Conservation (phyloP, 345 rosid genomes). For the Citropsis articulata region DNA sequence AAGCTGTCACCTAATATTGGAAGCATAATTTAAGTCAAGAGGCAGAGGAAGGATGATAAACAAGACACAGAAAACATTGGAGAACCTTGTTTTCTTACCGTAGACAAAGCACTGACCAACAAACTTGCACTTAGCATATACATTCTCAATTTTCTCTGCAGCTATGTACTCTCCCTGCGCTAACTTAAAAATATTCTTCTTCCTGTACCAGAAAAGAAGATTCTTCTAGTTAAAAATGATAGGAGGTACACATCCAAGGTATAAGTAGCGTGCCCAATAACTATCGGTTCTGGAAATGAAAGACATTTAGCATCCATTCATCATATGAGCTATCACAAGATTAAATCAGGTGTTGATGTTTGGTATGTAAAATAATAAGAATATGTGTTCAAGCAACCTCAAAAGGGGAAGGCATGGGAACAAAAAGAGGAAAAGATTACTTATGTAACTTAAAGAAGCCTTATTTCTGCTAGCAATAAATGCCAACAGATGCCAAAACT, state of each 20-base stretch:
- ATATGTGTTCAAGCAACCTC: not conserved
- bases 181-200: slow-evolving; percentile 97
- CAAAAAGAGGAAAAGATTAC: not conserved
- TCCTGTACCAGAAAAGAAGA: slow-evolving; percentile 45
- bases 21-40: slow-evolving; percentile 19
- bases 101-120: slow-evolving; percentile 79
- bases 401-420: not conserved
- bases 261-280: not conserved
- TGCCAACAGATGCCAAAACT: not conserved
- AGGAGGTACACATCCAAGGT: not conserved
- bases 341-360: not conserved
- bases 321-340: not conserved
- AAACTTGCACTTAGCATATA: slow-evolving; percentile 85
- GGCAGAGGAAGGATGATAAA: not conserved
- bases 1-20: slow-evolving; percentile 80
- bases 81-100: slow-evolving; percentile 40
- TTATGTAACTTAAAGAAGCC: not conserved
- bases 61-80: not conserved
- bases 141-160: slow-evolving; percentile 97
- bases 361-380: not conserved
- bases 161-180: slow-evolving; percentile 99
- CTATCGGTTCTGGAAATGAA: too few relatives aligned
- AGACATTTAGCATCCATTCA: too few relatives aligned
- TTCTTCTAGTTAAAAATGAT: slow-evolving; percentile 1
- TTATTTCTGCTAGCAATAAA: not conserved